phyloP scores from a whole-genome alignment of 148 eudicot species.

The Silene latifolia region DNA sequence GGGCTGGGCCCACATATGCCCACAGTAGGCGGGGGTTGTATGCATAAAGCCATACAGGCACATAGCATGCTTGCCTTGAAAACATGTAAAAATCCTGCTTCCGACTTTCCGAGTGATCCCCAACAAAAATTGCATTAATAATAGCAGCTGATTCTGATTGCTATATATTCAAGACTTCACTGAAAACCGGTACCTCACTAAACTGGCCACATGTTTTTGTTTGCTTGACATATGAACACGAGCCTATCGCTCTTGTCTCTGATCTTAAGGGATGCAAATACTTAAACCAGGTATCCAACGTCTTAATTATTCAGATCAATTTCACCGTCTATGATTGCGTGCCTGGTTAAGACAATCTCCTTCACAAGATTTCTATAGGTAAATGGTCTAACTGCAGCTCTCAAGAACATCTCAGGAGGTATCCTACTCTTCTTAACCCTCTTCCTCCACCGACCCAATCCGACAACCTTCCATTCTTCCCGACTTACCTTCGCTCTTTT shows the following conservation, averaged over 20 bases:
- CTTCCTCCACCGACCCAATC: slow-evolving; percentile 64
- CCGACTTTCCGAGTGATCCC: background rate
- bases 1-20: too few relatives aligned
- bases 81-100: background rate
- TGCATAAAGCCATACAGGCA: background rate
- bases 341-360: slow-evolving; percentile 83
- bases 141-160: background rate
- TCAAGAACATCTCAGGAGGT: slow-evolving; percentile 78
- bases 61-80: background rate
- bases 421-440: slow-evolving; percentile 69
- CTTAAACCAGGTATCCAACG: background rate
- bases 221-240: background rate
- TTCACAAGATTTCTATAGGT: slow-evolving; percentile 85
- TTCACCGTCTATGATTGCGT: slow-evolving; percentile 87
- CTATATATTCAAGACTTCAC: too few relatives aligned
- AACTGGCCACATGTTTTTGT: background rate
- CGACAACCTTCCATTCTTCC: slow-evolving; percentile 66
- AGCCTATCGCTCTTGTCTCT: background rate
- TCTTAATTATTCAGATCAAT: slow-evolving; percentile 33
- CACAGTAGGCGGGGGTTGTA: background rate
- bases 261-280: background rate
- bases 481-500: slow-evolving; percentile 62
- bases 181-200: background rate
- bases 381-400: slow-evolving; percentile 86
- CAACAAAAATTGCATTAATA: background rate